Percentiles rank a stretch among this genome's conserved stretches.
phyloP scores from a whole-genome alignment of 345 rosid genomes.

The Trapa bicornis region DNA sequence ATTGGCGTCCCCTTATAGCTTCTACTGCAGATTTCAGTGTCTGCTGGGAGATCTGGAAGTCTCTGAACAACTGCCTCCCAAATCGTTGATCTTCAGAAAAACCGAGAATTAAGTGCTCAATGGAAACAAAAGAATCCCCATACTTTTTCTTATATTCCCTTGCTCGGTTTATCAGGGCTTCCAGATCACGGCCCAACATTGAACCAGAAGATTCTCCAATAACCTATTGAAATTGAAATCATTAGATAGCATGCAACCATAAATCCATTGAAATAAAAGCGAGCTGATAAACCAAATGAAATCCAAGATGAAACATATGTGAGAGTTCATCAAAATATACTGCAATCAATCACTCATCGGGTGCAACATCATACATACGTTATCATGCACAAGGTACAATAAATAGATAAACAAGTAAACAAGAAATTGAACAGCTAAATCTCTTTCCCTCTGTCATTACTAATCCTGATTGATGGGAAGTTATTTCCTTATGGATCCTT shows the following conservation, averaged over 20 bases:
- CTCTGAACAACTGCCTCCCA: slow-evolving; percentile 79
- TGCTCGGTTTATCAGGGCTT: slow-evolving; percentile 70
- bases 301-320: neutral
- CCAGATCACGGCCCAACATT: slow-evolving; percentile 92
- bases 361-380: neutral
- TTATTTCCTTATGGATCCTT: too few relatives aligned
- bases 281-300: neutral
- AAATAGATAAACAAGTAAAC: neutral
- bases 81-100: slow-evolving; percentile 69
- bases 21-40: slow-evolving; percentile 68
- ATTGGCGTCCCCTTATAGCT: slow-evolving; percentile 87
- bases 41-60: slow-evolving; percentile 61
- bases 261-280: neutral
- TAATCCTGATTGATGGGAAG: neutral
- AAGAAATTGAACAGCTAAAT: too few relatives aligned
- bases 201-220: slow-evolving; percentile 80
- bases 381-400: neutral
- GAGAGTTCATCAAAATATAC: neutral
- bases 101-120: slow-evolving; percentile 92
- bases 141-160: slow-evolving; percentile 77
- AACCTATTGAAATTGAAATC: slow-evolving; percentile 32
- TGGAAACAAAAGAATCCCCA: slow-evolving; percentile 83
- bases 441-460: too few relatives aligned
- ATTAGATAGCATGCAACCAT: slow-evolving; percentile 2
- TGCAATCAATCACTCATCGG: neutral